These are phyloP conservation scores for Stemphylium vesicarium DNA, from an alignment of 2,329 filamentous ascomycete genomes.

Conservation along the genomic window DNA sequence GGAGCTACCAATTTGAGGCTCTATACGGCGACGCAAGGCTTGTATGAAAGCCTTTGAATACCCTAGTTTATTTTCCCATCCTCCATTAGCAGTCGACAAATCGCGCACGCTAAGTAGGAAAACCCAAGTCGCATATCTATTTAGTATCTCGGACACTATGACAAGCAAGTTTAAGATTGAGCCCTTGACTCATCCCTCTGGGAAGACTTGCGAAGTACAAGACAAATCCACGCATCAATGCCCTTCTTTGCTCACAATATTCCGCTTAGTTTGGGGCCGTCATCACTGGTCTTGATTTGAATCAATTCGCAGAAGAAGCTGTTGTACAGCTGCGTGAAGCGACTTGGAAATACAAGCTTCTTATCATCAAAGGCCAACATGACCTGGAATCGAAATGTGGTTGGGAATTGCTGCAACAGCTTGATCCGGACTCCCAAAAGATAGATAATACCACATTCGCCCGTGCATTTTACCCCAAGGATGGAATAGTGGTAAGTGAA, in stretches of 20 bases:
- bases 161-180: slow-evolving; percentile 8
- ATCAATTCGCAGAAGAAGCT: slow-evolving; percentile 3
- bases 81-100: background rate
- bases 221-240: background rate
- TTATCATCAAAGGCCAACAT: slow-evolving; percentile 8
- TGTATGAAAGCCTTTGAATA: background rate
- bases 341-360: slow-evolving; percentile 5
- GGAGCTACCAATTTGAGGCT: background rate
- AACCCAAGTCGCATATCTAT: background rate
- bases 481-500: slow-evolving; percentile 1
- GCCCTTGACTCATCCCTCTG: slow-evolving; percentile 5
- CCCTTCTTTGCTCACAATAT: background rate
- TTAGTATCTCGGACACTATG: background rate
- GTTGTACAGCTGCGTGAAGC: slow-evolving; percentile 2
- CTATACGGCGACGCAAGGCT: background rate
- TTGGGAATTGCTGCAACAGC: slow-evolving; percentile 2
- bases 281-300: slow-evolving; percentile 6
- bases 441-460: slow-evolving; percentile 5
- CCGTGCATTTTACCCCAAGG: slow-evolving; percentile 3
- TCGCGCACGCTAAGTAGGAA: background rate
- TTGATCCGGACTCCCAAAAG: slow-evolving; percentile 4
- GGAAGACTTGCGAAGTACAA: slow-evolving; percentile 6
- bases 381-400: slow-evolving; percentile 2
- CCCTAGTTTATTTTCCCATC: background rate
- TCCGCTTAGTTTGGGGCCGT: slow-evolving; percentile 2